Evolutionary conservation across 495 filamentous ascomycete genomes (phyloP), one percentile per base, ranked within the genome.

Genomic region (Elasticomyces elasticus): DNA sequence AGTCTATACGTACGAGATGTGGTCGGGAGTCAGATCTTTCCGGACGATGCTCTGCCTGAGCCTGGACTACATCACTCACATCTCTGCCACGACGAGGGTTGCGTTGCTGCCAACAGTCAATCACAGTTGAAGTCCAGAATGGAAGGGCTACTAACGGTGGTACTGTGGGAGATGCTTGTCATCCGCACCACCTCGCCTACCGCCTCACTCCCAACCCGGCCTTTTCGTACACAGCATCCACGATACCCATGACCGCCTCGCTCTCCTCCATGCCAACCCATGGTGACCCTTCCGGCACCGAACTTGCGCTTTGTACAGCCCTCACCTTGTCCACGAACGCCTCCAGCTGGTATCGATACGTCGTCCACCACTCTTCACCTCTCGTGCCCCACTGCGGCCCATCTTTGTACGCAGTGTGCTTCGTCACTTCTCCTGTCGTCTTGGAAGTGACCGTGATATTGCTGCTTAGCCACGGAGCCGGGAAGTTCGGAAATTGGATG

Each of bases 401-500:
- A 24, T 58, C 59, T 25, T 13, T 46, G 50, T 63, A 64, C 24
- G 63, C 47, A 7, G 54, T 65, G 37, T 59, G 38, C 27, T 58
- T 60, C 20, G 59, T 27, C 3, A 25, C 60, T 35, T 65, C 59
- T 7, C 62, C 61, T 47, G 63, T 64, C 28, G 52, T 44, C 55
- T 68, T 68, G 13, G 69, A 64, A 2, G 55, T 62, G 30, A 74
- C 58, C 6, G 62, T 49, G 50, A 75, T 71, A 28, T 60, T 65
- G 54, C 74, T 72, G 33, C 65, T 69, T 6, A 72, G 28, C 57
- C 67, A 64, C 33, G 72, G 71, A 52, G 62, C 64, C 59, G 71
- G 65, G 49, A 63, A 66, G 46, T 67, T 69, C 42, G 66, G 64
- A 42, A 71, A 73, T 17, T 52, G 54, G 38, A 75, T 64, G 10